phyloP scores from a whole-genome alignment of 768 basidiomycete species.

The Pleurotus citrinopileatus region DNA sequence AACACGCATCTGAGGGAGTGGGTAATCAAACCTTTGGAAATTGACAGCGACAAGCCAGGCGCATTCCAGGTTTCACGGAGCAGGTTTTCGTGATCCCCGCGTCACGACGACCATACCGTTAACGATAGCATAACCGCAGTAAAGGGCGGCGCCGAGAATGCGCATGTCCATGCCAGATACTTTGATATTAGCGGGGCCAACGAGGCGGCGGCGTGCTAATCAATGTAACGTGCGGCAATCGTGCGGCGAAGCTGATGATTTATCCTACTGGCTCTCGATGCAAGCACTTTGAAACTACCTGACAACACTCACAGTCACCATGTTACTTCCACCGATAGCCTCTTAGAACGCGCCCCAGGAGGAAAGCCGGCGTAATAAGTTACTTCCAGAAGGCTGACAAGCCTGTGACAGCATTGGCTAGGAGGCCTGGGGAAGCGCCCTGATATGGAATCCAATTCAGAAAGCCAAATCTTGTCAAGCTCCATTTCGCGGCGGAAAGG shows the following conservation, averaged over 20 bases:
- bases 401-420: slow-evolving; percentile 3
- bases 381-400: slow-evolving; percentile 7
- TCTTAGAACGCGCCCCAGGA: slow-evolving; percentile 1
- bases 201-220: slow-evolving; percentile 7
- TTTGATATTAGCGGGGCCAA: slow-evolving; percentile 1
- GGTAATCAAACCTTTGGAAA: background rate
- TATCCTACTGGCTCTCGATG: background rate
- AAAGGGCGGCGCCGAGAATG: background rate
- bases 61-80: slow-evolving; percentile 4
- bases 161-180: background rate
- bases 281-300: background rate
- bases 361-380: background rate
- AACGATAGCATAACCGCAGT: background rate
- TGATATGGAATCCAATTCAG: slow-evolving; percentile 1
- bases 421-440: slow-evolving; percentile 1
- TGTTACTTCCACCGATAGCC: slow-evolving; percentile 6
- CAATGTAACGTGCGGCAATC: background rate
- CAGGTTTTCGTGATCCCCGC: slow-evolving; percentile 2
- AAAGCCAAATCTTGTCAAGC: background rate
- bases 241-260: slow-evolving; percentile 4
- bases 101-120: background rate
- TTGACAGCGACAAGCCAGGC: background rate
- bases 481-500: background rate
- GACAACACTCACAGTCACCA: slow-evolving; percentile 1
- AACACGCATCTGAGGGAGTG: background rate